These are phyloP conservation scores for Erodium chrysanthum DNA, from an alignment of 441 rosid genomes.

Conservation along the genomic window DNA sequence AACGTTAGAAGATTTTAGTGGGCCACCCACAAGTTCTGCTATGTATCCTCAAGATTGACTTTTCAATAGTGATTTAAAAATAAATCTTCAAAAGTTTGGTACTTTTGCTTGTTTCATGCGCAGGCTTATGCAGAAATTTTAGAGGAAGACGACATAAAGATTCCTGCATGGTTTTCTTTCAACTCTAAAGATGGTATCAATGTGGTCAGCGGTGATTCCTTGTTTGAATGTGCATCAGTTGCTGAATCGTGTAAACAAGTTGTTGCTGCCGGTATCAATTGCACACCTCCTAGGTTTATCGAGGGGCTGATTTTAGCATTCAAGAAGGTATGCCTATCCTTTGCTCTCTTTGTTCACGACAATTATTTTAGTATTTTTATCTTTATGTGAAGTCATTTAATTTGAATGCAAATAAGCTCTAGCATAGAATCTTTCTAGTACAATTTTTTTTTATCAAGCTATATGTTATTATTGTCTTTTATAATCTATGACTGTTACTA, in stretches of 20 bases:
- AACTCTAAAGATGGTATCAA: slow-evolving; percentile 75
- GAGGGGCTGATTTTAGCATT: slow-evolving; percentile 44
- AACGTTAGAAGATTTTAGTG: neutral
- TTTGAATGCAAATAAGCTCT: neutral
- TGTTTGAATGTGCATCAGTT: slow-evolving; percentile 54
- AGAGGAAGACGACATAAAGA: slow-evolving; percentile 50
- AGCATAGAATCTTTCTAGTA: neutral
- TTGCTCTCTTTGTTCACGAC: neutral
- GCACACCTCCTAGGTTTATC: slow-evolving; percentile 82
- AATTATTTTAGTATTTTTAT: neutral
- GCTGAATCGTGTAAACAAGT: slow-evolving; percentile 61
- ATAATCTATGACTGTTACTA: no score
- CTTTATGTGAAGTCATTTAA: neutral
- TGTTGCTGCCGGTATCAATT: slow-evolving; percentile 79
- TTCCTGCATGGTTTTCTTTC: slow-evolving; percentile 83
- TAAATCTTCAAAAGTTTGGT: no score
- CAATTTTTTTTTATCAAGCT: no score
- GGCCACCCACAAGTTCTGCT: neutral
- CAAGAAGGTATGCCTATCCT: slow-evolving; percentile 41
- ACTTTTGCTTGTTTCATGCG: neutral
- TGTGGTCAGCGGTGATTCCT: slow-evolving; percentile 70
- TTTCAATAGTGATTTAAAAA: no score
- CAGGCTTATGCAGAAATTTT: slow-evolving; percentile 72
- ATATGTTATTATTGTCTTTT: neutral
- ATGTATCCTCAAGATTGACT: neutral